These are phyloP conservation scores for Panicum hallii DNA, from an alignment of 202 grass and related monocot species.

Conservation along the genomic window DNA sequence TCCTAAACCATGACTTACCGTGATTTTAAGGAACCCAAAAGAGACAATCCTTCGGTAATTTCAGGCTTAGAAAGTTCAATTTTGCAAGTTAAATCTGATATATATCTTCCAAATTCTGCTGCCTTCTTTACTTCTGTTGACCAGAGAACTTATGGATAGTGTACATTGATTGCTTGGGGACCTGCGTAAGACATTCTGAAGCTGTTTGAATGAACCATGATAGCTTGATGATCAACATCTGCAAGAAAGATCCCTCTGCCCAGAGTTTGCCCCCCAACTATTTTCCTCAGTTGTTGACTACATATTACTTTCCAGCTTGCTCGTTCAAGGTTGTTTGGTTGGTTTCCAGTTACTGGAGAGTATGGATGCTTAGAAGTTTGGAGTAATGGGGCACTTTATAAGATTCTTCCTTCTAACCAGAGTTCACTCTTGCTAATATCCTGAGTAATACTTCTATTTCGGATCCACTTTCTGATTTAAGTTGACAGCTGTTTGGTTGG, in stretches of 20 bases:
- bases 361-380: not conserved
- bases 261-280: not conserved
- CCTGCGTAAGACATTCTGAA: not conserved
- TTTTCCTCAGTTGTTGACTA: not conserved
- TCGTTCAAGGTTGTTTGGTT: not conserved
- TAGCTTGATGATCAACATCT: not conserved
- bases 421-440: not conserved
- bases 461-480: not conserved
- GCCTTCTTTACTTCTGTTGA: not conserved
- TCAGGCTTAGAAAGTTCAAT: not conserved
- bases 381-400: not conserved
- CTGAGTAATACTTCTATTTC: not conserved
- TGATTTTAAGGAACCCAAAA: not conserved
- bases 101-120: not conserved
- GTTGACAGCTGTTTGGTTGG: slow-evolving; percentile 15
- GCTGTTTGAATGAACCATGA: not conserved
- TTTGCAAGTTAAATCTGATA: not conserved
- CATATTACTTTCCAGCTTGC: too few species aligned
- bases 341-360: not conserved
- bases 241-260: not conserved
- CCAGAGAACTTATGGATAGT: not conserved
- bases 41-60: not conserved
- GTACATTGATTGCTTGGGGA: not conserved
- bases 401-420: not conserved
- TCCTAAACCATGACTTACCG: not conserved